Evolutionary conservation across 225 moss, liverwort and hornwort species (phyloP).

Genomic region (Physcomitrium patens): DNA sequence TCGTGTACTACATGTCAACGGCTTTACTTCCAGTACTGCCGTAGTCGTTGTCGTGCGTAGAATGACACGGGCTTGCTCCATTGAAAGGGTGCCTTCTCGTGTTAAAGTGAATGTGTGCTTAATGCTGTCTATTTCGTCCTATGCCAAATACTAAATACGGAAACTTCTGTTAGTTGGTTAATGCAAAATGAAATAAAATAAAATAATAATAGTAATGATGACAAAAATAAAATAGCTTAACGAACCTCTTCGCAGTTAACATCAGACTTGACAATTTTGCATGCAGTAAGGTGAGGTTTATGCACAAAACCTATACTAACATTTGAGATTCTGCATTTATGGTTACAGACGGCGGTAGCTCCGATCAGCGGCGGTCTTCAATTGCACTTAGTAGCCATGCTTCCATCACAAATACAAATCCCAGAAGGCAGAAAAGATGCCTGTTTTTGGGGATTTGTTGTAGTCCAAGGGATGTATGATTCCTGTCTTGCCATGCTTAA

Average conservation of each 20-base stretch:
- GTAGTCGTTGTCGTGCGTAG: neutral
- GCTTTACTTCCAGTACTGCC: neutral
- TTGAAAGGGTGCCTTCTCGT: neutral
- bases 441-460: conserved; percentile 92
- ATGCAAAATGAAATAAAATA: no score
- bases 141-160: conserved; percentile 6
- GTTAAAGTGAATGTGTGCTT: conserved; percentile 10
- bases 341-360: conserved; percentile 84
- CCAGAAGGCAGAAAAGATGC: conserved; percentile 58
- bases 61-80: conserved; percentile 3
- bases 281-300: conserved; percentile 11
- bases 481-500: conserved; percentile 97
- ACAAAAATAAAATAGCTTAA: no score
- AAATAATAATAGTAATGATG: no score
- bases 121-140: neutral
- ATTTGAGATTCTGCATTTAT: conserved; percentile 13
- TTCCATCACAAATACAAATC: conserved; percentile 50
- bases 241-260: no score
- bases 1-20: conserved; percentile 8
- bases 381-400: conserved; percentile 94
- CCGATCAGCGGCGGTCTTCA: conserved; percentile 78
- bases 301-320: conserved; percentile 27
- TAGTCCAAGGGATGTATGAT: conserved; percentile 80
- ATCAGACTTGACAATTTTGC: neutral
- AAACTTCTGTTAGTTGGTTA: no score